Evolutionary conservation across 495 filamentous ascomycete species (phyloP), one percentile per base, ranked within the genome.

Genomic region (Aspergillus diversus): DNA sequence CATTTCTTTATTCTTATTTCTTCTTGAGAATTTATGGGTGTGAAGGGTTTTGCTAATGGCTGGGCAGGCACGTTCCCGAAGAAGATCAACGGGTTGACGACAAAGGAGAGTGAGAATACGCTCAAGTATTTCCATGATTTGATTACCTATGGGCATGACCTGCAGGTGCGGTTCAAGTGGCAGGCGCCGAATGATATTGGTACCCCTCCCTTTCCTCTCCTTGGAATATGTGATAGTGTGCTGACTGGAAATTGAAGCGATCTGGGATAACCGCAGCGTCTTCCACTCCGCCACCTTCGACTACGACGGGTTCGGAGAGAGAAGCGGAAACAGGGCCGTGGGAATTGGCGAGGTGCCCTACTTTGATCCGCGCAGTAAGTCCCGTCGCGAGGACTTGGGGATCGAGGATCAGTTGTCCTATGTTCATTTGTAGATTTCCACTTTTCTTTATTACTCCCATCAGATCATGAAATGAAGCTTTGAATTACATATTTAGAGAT

Each of bases 181-280:
- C 65, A 79, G 21, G 65, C 79, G 47, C 65, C 67, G 3, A 83
- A 85, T 66, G 83, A 87, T 69, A 67, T 88, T 15, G 89, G 65
- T 69, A 59, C 13, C 61, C 47, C n/a, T 52, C 39, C 31, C 17
- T 31, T 21, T 11, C 5, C 11, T 17, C 8, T 16, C n/a, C 15
- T 31, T n/a, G 34, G 32, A 3, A 11, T 15, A n/a, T 3, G 21
- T 27, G 21, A 27, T 1, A 27, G 1, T 27, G 21, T 57, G 7
- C 21, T 63, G 34, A 59, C 43, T 32, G 4, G 15, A 6, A 35
- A n/a, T 4, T 9, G 5, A 64, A 72, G 89, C 89, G 0, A 90
- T 93, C 66, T 93, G 90, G 90, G 90, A 92, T 67, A 92, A 92
- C 65, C 75, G 90, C 15, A 84, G 81, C 61, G 81, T 85, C 5